phyloP scores from a whole-genome alignment of 192 early-diverging fungal genomes.

The Backusella psychrophila region DNA sequence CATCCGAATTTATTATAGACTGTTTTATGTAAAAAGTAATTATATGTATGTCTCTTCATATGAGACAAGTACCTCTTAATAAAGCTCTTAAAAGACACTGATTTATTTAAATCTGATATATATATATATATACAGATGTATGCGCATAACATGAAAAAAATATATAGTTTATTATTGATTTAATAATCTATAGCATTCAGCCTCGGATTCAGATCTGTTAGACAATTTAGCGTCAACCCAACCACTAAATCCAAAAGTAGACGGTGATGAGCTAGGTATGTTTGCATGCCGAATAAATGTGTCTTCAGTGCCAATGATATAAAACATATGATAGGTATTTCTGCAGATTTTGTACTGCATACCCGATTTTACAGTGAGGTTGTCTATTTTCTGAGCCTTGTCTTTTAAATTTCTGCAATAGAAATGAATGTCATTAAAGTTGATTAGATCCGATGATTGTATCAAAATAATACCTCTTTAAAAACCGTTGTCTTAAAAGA shows the following conservation, averaged over 20 bases:
- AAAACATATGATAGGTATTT: slow-evolving; percentile 97
- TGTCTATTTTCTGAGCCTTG: slow-evolving; percentile 12
- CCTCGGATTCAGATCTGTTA: neutral
- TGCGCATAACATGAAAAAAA: neutral
- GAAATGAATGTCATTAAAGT: neutral
- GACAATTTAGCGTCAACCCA: neutral
- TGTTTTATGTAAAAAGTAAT: no score
- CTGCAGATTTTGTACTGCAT: slow-evolving; percentile 96
- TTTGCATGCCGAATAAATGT: slow-evolving; percentile 10
- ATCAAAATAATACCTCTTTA: slow-evolving; percentile 15
- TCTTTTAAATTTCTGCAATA: slow-evolving; percentile 9
- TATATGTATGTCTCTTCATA: no score
- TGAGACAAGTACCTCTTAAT: no score
- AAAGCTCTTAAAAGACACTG: no score
- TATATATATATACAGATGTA: no score
- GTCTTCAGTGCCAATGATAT: slow-evolving; percentile 92
- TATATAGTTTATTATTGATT: neutral
- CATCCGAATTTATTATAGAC: no score
- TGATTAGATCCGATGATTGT: neutral
- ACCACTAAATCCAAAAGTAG: neutral
- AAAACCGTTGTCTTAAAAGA: slow-evolving; percentile 5
- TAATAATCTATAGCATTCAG: neutral
- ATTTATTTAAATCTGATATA: no score
- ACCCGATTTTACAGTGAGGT: slow-evolving; percentile 66
- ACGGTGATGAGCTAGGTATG: neutral